A percentile compares a stretch with the other conserved stretches of the same genome.
phyloP scores from a whole-genome alignment of 2,329 filamentous ascomycete genomes.

The Neoarthrinium moseri region DNA sequence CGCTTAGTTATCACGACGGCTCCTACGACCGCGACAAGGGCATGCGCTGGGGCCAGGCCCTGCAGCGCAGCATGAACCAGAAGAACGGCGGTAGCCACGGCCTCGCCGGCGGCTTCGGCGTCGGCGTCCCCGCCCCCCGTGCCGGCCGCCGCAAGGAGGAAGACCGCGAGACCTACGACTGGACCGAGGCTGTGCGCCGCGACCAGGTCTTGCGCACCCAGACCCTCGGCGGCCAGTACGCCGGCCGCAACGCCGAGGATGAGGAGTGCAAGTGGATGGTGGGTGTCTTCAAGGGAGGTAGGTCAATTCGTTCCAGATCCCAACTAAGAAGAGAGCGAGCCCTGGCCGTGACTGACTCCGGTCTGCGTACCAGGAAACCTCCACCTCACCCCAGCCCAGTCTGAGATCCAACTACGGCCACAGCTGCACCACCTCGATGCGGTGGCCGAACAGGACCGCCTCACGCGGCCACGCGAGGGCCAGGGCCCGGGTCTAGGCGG shows the following conservation, averaged over 20 bases:
- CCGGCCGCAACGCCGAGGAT: constrained; percentile 49
- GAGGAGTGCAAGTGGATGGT: constrained; percentile 72
- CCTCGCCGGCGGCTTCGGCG: constrained; percentile 70
- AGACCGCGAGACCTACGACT: constrained; percentile 51
- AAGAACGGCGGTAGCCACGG: constrained; percentile 68
- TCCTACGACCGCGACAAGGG: constrained; percentile 87
- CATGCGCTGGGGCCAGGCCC: constrained; percentile 75
- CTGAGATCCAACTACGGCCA: constrained; percentile 84
- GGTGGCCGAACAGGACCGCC: constrained; percentile 67
- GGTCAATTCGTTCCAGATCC: constrained; percentile 29
- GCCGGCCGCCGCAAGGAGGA: constrained; percentile 34
- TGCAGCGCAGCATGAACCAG: constrained; percentile 58
- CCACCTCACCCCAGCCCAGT: constrained; percentile 80
- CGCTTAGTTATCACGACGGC: constrained; percentile 62
- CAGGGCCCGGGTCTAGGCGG: constrained; percentile 21
- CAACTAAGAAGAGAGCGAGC: background rate
- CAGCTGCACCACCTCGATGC: constrained; percentile 94
- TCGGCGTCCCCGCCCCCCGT: constrained; percentile 44
- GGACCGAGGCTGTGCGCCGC: constrained; percentile 65
- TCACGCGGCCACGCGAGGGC: constrained; percentile 37
- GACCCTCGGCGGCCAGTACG: constrained; percentile 81
- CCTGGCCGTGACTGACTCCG: background rate
- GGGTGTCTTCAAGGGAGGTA: constrained; percentile 83
- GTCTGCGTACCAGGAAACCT: constrained; percentile 63
- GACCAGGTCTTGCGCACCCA: constrained; percentile 75